phyloP scores from a whole-genome alignment of 2,329 filamentous ascomycete species.

The Lasiodiplodia hormozganensis region DNA sequence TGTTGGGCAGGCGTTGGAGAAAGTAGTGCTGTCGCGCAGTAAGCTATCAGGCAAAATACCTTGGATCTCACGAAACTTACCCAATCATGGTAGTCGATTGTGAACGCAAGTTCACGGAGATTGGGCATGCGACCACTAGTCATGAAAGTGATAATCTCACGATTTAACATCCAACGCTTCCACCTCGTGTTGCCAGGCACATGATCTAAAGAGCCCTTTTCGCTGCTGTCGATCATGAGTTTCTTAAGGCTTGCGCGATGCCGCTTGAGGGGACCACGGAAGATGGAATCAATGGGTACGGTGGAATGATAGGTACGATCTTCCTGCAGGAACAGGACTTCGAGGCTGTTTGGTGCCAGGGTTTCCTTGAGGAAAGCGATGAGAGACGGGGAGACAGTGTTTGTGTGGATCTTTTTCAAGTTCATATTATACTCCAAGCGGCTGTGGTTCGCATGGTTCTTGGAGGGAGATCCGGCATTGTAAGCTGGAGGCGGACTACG shows the following conservation, averaged over 20 bases:
- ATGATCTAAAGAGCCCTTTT: constrained; percentile 56
- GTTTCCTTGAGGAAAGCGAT: constrained; percentile 79
- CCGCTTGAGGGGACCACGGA: constrained; percentile 71
- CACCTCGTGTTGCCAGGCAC: constrained; percentile 56
- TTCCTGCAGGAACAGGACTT: constrained; percentile 80
- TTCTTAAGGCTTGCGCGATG: constrained; percentile 75
- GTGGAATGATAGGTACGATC: constrained; percentile 59
- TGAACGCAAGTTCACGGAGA: constrained; percentile 74
- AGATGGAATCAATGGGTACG: constrained; percentile 74
- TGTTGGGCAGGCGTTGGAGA: constrained; percentile 73
- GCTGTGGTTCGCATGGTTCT: constrained; percentile 37
- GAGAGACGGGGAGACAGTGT: constrained; percentile 71
- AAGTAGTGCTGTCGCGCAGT: constrained; percentile 71
- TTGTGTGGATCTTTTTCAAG: constrained; percentile 77
- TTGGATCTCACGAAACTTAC: constrained; percentile 55
- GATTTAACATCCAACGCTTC: constrained; percentile 73
- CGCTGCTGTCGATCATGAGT: constrained; percentile 75
- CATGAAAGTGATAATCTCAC: constrained; percentile 74
- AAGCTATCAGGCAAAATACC: background rate
- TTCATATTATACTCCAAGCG: constrained; percentile 57
- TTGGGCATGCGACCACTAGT: constrained; percentile 77
- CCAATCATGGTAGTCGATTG: constrained; percentile 79
- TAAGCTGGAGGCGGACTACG: constrained; percentile 37
- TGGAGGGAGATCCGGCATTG: constrained; percentile 43
- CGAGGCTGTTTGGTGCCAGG: constrained; percentile 78